phyloP scores from a whole-genome alignment of 306 rosid genomes.

The Sophora flavescens region DNA sequence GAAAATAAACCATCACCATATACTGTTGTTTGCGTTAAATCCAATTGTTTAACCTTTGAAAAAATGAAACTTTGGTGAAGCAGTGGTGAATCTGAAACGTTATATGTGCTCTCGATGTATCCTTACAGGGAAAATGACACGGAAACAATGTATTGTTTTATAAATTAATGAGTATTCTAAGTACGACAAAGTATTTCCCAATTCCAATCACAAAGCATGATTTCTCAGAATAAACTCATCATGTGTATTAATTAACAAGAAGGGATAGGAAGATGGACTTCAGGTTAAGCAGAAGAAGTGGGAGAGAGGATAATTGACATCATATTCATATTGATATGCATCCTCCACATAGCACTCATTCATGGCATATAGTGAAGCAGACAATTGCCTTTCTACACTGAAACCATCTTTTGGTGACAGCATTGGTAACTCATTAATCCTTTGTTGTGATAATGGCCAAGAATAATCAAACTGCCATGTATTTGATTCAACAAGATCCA shows the following conservation, averaged over 20 bases:
- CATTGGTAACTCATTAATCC: constrained; percentile 37
- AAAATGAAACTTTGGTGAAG: not conserved
- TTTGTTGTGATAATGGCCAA: constrained; percentile 53
- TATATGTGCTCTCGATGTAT: not conserved
- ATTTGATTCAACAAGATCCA: constrained; percentile 41
- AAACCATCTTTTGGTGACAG: constrained; percentile 26
- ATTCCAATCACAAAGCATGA: constrained; percentile 12
- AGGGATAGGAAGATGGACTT: not conserved
- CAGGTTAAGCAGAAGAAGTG: constrained; percentile 44
- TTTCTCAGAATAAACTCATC: not conserved
- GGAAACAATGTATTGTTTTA: not conserved
- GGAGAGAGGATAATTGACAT: constrained; percentile 42
- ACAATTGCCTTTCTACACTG: constrained; percentile 23
- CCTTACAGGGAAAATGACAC: not conserved
- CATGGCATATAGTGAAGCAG: constrained; percentile 20
- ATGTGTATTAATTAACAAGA: not conserved
- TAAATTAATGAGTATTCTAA: constrained; percentile 15
- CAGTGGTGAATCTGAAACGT: not conserved
- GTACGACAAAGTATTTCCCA: constrained; percentile 16
- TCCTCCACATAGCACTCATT: constrained; percentile 40
- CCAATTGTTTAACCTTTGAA: not conserved
- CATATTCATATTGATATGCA: constrained; percentile 31
- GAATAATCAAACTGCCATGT: constrained; percentile 43
- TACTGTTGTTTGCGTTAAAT: not conserved
- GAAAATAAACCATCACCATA: not conserved